Base-by-base conservation (phyloP, 805 yeast genomes). In the Kodamaea laetipori region DNA sequence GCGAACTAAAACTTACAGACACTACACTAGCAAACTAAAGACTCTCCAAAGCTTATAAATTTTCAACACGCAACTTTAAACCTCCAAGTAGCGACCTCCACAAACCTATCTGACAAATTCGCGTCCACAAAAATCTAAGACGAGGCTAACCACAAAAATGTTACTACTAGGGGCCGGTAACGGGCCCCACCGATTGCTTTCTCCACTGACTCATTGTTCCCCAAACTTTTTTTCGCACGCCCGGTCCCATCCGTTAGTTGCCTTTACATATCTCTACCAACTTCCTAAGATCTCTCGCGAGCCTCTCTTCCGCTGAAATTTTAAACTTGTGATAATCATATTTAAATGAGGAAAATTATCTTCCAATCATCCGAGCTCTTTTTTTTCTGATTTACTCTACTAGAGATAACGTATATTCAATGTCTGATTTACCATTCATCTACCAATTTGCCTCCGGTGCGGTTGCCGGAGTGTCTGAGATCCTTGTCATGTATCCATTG, bases 381-480 rank as follows among this genome's bases (percentile, higher is more conserved):
- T 28, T 17, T 34, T 34, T 21, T 34, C 17, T 19, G 25, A 18
- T 34, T 18, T 8, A 21, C 24, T 21, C 24, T 21, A n/a, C 13
- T 19, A 17, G 8, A 18, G 25, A 33, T 33, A 33, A 19, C 27
- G 24, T 24, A 16, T 12, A 36, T 15, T 12, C n/a, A 18, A 41
- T 41, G 44, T 33, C 44, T 16, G 44, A 41, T 13, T 65, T 92
- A 56, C 97, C 98, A 27, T 94, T 94, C 61, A 60, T 82, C 31
- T 92, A 94, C 76, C 98, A 94, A 67, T 94, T 94, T 64, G 73
- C 75, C 50, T 82, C 89, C 48, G 99, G 96, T 56, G 98, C 95
- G 60, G 77, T 90, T 58, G 99, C 99, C 50, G 99, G 99, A 52
- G 90, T 94, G 50, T 88, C 97, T 19, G 99, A 94, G 71, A 86